Base-by-base conservation (phyloP, 176 grass and related monocot species). In the Stipa capillata region DNA sequence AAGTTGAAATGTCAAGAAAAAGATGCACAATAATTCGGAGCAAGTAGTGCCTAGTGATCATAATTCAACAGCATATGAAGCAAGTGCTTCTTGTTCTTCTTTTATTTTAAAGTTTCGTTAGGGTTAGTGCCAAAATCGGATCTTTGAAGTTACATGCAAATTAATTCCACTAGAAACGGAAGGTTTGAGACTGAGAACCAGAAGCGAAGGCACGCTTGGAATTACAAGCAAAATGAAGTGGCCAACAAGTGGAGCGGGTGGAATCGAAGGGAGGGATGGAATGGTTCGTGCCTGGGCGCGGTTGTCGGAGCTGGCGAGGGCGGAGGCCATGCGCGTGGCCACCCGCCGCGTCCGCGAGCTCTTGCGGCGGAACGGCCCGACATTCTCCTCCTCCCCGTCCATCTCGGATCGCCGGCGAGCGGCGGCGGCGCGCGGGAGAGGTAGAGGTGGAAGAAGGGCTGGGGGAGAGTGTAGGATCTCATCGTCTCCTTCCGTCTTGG, bases 291-390 rank as follows among this genome's bases (percentile, higher is more conserved):
- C 90, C 89, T 92, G 87, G 29, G 73, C 79, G 60, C 93, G 87
- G 76, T 92, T 97, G 52, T 97, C 90, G 18, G 87, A 84, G 82
- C 90, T 97, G 85, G 87, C 82, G 63, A 97, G 90, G 11, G 93
- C 90, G 34, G 90, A 88, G 0, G 85, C 88, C 93, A 97, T 90
- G 35, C 85, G 91, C n/a, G 90, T 80, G 41, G 90, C 93, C 82
- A 97, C 90, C 56, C 89, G 87, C 33, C 75, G 86, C 12, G 87
- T 92, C 59, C 93, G 82, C 28, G 34, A 64, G 50, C 90, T 90
- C 9, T 90, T 90, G 34, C 93, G 87, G 25, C 90, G 87, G 76
- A 90, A 97, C 17, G 82, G 93, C 23, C 82, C 93, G 12, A 76
- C 77, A 79, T 92, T 88, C 79, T 92, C 87, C 29, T 90, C 90